These are phyloP conservation scores for Sporisorium scitamineum DNA, from an alignment of 1,284 basidiomycete genomes.

Conservation along the genomic window DNA sequence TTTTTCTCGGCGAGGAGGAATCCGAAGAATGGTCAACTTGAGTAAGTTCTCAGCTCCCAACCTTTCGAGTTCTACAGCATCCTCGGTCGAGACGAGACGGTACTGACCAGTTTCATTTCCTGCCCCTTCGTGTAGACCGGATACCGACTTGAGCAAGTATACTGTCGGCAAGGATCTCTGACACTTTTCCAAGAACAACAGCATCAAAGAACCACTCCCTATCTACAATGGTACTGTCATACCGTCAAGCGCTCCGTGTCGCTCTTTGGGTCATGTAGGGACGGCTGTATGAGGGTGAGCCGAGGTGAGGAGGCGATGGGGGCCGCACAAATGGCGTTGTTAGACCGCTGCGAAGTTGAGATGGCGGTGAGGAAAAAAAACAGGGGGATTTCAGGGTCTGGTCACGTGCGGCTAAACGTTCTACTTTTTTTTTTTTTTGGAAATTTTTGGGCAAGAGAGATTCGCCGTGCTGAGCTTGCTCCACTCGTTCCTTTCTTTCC, in stretches of 20 bases:
- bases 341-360: background rate
- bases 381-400: slow-evolving; percentile 30
- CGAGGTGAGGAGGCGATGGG: background rate
- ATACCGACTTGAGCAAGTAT: slow-evolving; percentile 62
- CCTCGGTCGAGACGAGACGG: background rate
- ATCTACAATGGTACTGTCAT: background rate
- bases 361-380: background rate
- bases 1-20: slow-evolving; percentile 81
- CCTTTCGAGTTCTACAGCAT: no score
- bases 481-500: background rate
- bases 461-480: background rate
- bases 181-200: background rate
- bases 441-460: slow-evolving; percentile 31
- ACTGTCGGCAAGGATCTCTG: slow-evolving; percentile 56
- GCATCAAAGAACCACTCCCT: slow-evolving; percentile 16
- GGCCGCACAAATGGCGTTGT: background rate
- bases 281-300: background rate
- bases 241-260: background rate
- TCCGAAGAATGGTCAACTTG: slow-evolving; percentile 64
- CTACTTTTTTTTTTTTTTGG: background rate
- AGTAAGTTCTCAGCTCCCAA: slow-evolving; percentile 50
- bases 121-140: slow-evolving; percentile 35
- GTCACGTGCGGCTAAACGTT: slow-evolving; percentile 28
- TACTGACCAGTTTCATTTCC: background rate
- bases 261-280: background rate